These are phyloP conservation scores for Hypholoma sublateritium DNA, from an alignment of 768 basidiomycete species.

Conservation along the genomic window DNA sequence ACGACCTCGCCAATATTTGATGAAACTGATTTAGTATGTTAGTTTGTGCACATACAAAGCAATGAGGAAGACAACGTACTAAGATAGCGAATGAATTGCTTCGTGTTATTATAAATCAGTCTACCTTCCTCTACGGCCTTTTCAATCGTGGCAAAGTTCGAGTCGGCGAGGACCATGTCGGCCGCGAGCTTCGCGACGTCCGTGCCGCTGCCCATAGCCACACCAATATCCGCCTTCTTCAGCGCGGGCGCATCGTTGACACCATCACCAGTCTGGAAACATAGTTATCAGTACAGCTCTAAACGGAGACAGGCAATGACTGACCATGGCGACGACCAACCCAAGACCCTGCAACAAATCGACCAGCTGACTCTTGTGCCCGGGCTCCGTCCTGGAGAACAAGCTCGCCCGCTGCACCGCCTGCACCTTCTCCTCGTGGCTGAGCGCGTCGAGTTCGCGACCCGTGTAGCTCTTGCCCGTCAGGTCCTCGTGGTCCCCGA, in stretches of 20 bases:
- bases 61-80: constrained; percentile 47
- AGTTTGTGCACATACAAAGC: not conserved
- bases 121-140: constrained; percentile 96
- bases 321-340: constrained; percentile 92
- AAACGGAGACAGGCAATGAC: constrained; percentile 9
- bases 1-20: constrained; percentile 98
- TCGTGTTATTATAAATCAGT: constrained; percentile 98
- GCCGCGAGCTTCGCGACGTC: constrained; percentile 98
- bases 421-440: constrained; percentile 74
- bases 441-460: constrained; percentile 82
- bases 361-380: constrained; percentile 93
- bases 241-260: constrained; percentile 98
- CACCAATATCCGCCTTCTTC: constrained; percentile 96
- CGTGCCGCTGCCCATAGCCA: constrained; percentile 98
- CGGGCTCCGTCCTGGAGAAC: constrained; percentile 93
- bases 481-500: constrained; percentile 81
- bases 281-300: not conserved
- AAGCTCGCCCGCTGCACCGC: constrained; percentile 88
- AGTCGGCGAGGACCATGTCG: constrained; percentile 97
- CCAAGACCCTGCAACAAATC: constrained; percentile 91
- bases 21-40: constrained; percentile 53
- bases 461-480: constrained; percentile 97
- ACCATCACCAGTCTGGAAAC: constrained; percentile 83
- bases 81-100: constrained; percentile 99
- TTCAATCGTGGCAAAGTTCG: constrained; percentile 97